phyloP scores from a whole-genome alignment of 2,329 filamentous ascomycete species.

The Grosmannia serpens region DNA sequence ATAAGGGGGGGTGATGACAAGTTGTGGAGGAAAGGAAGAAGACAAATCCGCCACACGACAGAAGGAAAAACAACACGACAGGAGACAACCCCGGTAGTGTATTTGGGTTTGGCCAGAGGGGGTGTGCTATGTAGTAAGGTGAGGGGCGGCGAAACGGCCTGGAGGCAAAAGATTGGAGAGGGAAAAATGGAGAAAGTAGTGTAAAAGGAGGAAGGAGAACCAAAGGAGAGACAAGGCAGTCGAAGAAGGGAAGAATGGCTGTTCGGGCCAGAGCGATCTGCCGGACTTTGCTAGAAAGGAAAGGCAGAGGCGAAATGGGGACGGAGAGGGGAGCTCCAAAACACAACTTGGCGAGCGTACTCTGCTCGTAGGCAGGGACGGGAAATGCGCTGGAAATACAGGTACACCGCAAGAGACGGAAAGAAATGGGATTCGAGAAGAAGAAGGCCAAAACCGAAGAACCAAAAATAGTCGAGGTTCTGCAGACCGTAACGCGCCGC shows the following conservation, averaged over 20 bases:
- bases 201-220: neutral
- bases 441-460: neutral
- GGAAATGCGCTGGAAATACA: neutral
- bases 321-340: neutral
- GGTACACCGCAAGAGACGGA: neutral
- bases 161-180: conserved; percentile 1
- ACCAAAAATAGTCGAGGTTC: neutral
- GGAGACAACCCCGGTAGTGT: neutral
- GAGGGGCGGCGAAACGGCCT: conserved; percentile 1
- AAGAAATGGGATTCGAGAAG: neutral
- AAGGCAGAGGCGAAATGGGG: neutral
- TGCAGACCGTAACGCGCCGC: neutral
- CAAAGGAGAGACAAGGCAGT: neutral
- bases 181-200: neutral
- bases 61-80: conserved; percentile 3
- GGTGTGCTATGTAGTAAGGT: neutral
- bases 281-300: neutral
- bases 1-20: neutral
- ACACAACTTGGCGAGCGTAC: neutral
- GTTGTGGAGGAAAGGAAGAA: neutral
- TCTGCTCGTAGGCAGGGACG: neutral
- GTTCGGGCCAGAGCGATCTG: neutral
- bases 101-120: neutral
- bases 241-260: neutral
- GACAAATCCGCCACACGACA: conserved; percentile 9